Conservation (phyloP, 306 rosid genomes). For the Alnus rubra region DNA sequence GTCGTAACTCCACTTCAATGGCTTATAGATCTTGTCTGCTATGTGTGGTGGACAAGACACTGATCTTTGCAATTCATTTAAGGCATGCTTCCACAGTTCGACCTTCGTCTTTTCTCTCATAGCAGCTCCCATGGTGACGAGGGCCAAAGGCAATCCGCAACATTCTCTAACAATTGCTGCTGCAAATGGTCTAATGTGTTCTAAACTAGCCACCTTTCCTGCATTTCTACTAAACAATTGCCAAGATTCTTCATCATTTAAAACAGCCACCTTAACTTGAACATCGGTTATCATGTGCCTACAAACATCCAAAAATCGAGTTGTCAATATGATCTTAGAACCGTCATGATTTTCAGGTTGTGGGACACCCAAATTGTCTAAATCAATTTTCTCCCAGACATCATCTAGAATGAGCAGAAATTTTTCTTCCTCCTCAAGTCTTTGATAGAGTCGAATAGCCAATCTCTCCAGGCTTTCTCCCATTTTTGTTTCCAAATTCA, state of each 20-base stretch:
- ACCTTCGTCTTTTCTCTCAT: constrained; percentile 27
- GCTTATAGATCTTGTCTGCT: constrained; percentile 1
- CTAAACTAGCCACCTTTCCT: constrained; percentile 1
- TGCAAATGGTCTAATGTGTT: not conserved
- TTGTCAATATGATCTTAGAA: constrained; percentile 26
- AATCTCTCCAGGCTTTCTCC: constrained; percentile 20
- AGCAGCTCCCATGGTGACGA: constrained; percentile 21
- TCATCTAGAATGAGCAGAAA: constrained; percentile 24
- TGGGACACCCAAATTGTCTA: constrained; percentile 19
- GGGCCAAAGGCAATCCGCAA: constrained; percentile 25
- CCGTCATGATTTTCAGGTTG: constrained; percentile 11
- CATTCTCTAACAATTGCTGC: constrained; percentile 16
- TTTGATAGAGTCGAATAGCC: not conserved
- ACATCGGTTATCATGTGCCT: constrained; percentile 19
- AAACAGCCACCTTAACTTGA: constrained; percentile 8
- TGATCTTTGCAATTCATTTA: constrained; percentile 12
- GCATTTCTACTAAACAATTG: constrained; percentile 18
- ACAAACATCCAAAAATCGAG: constrained; percentile 12
- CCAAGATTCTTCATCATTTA: constrained; percentile 25
- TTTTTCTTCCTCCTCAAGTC: not conserved
- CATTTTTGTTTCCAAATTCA: constrained; percentile 16
- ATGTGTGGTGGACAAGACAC: not conserved
- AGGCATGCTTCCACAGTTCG: constrained; percentile 17
- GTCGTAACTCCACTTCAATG: constrained; percentile 26
- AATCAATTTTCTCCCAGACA: constrained; percentile 25